Conservation (phyloP, 352 stramenopile genomes). For the Phytophthora litchii region DNA sequence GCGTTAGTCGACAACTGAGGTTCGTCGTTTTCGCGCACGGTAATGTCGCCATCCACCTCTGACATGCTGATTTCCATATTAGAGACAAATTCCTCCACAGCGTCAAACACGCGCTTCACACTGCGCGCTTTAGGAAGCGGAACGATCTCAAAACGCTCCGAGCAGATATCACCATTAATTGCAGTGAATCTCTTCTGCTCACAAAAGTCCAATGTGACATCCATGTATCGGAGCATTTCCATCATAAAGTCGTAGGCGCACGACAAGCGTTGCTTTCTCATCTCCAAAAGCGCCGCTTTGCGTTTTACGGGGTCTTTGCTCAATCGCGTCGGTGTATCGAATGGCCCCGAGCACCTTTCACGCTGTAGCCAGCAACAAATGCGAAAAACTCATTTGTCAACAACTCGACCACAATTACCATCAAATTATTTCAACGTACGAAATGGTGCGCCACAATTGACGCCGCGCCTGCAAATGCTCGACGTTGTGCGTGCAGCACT, state of each 20-base stretch:
- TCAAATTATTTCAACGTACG: constrained; percentile 11
- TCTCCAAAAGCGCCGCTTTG: constrained; percentile 15
- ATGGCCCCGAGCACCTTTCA: constrained; percentile 26
- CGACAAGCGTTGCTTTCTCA: constrained; percentile 41
- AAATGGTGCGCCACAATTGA: constrained; percentile 36
- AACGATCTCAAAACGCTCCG: constrained; percentile 44
- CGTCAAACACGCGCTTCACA: constrained; percentile 44
- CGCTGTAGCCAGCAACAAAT: constrained; percentile 11
- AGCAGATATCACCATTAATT: constrained; percentile 44
- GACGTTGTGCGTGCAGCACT: constrained; percentile 30
- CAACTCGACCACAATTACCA: not conserved
- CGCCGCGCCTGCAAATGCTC: constrained; percentile 23
- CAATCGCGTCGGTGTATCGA: constrained; percentile 30
- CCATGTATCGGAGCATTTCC: constrained; percentile 40
- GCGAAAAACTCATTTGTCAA: not conserved
- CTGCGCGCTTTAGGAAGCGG: constrained; percentile 26
- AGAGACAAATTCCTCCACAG: constrained; percentile 35
- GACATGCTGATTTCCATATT: constrained; percentile 52
- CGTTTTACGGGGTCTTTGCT: constrained; percentile 27
- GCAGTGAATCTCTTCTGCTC: constrained; percentile 47
- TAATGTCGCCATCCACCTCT: constrained; percentile 45
- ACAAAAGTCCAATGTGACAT: constrained; percentile 38
- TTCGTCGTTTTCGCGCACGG: constrained; percentile 45
- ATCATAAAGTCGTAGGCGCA: constrained; percentile 46
- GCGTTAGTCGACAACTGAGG: constrained; percentile 12